A percentile compares a stretch with the other conserved stretches of the same genome.
Conservation (phyloP, 2,329 filamentous ascomycete species). For the Ilyonectria destructans region DNA sequence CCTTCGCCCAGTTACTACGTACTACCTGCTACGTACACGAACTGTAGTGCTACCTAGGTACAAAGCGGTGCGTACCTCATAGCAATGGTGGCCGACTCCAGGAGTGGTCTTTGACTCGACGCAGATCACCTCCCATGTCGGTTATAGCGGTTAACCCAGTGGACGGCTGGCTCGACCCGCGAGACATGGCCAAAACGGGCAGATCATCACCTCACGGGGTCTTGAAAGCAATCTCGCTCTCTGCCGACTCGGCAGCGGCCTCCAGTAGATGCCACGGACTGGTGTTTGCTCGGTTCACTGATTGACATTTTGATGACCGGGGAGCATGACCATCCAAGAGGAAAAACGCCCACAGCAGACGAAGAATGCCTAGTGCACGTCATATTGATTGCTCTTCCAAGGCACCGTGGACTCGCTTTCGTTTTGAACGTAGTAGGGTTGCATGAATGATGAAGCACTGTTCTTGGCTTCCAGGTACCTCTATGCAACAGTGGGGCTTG, state of each 20-base stretch:
- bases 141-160: conserved; percentile 21
- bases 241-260: conserved; percentile 10
- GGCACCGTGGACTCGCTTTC: conserved; percentile 11
- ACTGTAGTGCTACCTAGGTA: not conserved
- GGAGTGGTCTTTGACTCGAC: conserved; percentile 14
- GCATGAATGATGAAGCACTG: conserved; percentile 28
- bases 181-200: conserved; percentile 26
- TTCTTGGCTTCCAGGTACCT: not conserved
- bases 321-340: conserved; percentile 18
- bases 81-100: conserved; percentile 8
- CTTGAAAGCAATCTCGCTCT: conserved; percentile 22
- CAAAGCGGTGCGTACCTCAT: conserved; percentile 1
- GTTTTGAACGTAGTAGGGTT: conserved; percentile 31
- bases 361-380: conserved; percentile 30
- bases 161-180: conserved; percentile 20
- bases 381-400: conserved; percentile 29
- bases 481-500: conserved; percentile 14
- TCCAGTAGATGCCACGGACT: conserved; percentile 9
- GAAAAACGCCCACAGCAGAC: conserved; percentile 22
- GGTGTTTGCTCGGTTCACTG: not conserved
- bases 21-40: conserved; percentile 19
- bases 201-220: conserved; percentile 14
- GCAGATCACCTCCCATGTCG: conserved; percentile 27
- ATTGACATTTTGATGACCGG: not conserved
- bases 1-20: conserved; percentile 1